These are phyloP conservation scores for Truncatella angustata DNA, from an alignment of 2,329 filamentous ascomycete species.

Conservation along the genomic window DNA sequence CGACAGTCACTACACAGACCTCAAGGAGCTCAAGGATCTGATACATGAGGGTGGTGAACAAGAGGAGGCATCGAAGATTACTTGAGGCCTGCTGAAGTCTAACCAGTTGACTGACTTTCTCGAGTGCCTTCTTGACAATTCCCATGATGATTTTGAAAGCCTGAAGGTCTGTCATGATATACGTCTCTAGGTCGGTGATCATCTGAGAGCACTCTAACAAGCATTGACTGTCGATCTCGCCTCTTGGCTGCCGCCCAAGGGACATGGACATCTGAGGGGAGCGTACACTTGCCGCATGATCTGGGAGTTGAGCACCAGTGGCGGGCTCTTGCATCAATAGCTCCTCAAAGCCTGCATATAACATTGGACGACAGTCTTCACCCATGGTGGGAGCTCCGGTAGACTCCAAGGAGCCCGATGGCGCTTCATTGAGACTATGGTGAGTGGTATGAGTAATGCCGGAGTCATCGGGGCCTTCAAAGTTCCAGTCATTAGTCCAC, in stretches of 20 bases:
- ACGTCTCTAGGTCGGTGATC: slow-evolving; percentile 13
- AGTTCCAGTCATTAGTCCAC: neutral
- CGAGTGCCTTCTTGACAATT: slow-evolving; percentile 5
- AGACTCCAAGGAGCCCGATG: no score
- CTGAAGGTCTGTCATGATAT: slow-evolving; percentile 11
- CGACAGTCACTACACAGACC: slow-evolving; percentile 1
- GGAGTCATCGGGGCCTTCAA: neutral
- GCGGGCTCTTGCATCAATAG: neutral
- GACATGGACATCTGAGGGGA: no score
- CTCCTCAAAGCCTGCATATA: no score
- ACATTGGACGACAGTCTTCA: no score
- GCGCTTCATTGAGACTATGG: neutral
- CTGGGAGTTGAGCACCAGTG: neutral
- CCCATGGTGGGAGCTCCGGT: no score
- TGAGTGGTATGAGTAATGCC: neutral
- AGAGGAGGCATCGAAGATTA: slow-evolving; percentile 12
- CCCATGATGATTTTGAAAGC: slow-evolving; percentile 12
- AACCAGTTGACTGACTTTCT: slow-evolving; percentile 8
- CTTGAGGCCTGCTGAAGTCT: slow-evolving; percentile 6
- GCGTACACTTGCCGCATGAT: neutral
- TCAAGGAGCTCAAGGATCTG: slow-evolving; percentile 13
- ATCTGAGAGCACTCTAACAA: slow-evolving; percentile 14
- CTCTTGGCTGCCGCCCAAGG: neutral
- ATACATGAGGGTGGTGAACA: slow-evolving; percentile 13
- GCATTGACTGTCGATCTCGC: slow-evolving; percentile 10